These are phyloP conservation scores for Hydrangea macrophylla DNA, from an alignment of 148 eudicot species.

Conservation along the genomic window DNA sequence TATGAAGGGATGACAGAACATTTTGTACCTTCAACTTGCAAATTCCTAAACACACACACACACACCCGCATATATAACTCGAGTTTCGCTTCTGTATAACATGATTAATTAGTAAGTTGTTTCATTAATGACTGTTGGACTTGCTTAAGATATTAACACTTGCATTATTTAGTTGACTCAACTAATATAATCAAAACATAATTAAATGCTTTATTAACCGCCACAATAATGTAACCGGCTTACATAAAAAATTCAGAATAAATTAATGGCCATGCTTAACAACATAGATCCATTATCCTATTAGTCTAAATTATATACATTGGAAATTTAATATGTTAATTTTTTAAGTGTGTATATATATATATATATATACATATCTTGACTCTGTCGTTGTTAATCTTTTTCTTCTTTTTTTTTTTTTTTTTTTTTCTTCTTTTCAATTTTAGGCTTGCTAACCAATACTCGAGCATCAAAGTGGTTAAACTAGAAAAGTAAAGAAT, in stretches of 20 bases:
- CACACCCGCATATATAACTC: background rate
- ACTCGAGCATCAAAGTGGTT: too few species aligned
- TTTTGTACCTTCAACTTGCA: background rate
- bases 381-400: too few species aligned
- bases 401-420: too few species aligned
- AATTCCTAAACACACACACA: background rate
- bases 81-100: background rate
- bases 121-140: background rate
- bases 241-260: background rate
- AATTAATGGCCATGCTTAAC: background rate
- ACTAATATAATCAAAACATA: background rate
- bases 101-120: conserved; percentile 1
- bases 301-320: background rate
- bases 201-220: conserved; percentile 18
- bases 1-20: background rate
- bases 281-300: background rate
- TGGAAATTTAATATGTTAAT: background rate
- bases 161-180: background rate
- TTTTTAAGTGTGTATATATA: too few species aligned
- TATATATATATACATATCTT: too few species aligned
- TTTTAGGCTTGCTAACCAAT: too few species aligned
- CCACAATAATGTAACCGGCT: conserved; percentile 15
- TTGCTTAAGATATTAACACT: conserved; percentile 1
- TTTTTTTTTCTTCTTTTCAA: too few species aligned
- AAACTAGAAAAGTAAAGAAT: too few species aligned